Evolutionary conservation across 148 eudicot genomes (phyloP), one percentile per base, ranked within the genome.

Genomic region (Nepenthes mirabilis): DNA sequence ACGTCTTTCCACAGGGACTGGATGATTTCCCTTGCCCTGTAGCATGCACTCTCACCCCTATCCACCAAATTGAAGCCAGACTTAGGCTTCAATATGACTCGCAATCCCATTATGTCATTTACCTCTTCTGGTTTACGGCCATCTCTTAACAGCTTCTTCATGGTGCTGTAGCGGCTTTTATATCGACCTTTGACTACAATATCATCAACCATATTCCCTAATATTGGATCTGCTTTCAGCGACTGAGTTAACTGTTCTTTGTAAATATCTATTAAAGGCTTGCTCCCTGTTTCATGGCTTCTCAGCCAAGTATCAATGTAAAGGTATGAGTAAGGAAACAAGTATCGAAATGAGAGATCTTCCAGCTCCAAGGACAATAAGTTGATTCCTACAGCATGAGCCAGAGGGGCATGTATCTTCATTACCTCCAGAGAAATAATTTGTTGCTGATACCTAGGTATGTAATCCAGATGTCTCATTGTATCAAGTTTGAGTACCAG

Each of bases 51-150:
- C 55, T 81, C 79, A 6, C 96, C 86, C 56, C 75, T 55, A 37
- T 77, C 76, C 11, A 67, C 74, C 47, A 53, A 40, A 73, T 74
- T 64, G 33, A 50, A 70, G 60, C 68, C 80, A 57, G 77, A 60
- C 56, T 64, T 60, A 3, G 93, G 93, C 62, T 64, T 77, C 55
- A 93, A 62, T 63, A 93, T 73, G 12, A 93, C 91, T 72, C 98
- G 76, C 67, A 93, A 65, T 14, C 91, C 98, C 71, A 88, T 69
- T 57, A 93, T 79, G 72, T 93, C 98, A 73, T 93, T 71, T 53
- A 93, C 95, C 70, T 93, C 95, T 71, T 93, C 95, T 52, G 96
- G 95, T 43, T 79, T 82, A 59, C 95, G 95, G 5, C 98, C 96
- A 70, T 88, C 96, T 75, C 73, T 88, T 61, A 93, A 58, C 60